phyloP scores from a whole-genome alignment of 2,329 filamentous ascomycete genomes.

The Fusarium setosum region DNA sequence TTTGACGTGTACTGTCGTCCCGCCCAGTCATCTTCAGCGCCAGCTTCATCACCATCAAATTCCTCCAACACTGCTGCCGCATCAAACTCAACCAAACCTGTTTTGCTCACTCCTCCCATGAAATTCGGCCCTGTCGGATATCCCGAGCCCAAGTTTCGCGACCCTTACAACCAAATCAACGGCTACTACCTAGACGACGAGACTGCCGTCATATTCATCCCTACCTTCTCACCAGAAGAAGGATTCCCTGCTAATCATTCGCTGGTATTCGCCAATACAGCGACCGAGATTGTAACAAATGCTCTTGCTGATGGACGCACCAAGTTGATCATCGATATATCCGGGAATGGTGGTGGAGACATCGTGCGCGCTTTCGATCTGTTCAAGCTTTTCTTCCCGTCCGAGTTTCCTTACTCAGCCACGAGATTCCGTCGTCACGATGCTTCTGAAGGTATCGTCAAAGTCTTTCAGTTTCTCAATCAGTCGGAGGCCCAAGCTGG shows the following conservation, averaged over 20 bases:
- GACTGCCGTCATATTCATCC: background rate
- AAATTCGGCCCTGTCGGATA: background rate
- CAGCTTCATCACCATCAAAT: background rate
- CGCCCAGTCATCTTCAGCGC: too few relatives aligned
- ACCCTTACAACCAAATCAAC: conserved; percentile 1
- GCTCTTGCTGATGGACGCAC: conserved; percentile 7
- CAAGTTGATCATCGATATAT: conserved; percentile 73
- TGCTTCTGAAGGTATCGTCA: background rate
- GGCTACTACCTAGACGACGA: conserved; percentile 1
- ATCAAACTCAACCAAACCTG: background rate
- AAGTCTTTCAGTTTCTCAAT: background rate
- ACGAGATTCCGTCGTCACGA: background rate
- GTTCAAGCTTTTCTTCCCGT: conserved; percentile 56
- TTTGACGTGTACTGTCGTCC: background rate
- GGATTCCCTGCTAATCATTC: background rate
- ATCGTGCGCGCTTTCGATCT: conserved; percentile 58
- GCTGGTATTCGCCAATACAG: background rate
- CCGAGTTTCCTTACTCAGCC: background rate
- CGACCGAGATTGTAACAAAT: background rate
- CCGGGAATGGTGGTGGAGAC: conserved; percentile 69
- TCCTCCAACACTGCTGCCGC: background rate
- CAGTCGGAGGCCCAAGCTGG: background rate
- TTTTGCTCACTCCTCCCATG: background rate
- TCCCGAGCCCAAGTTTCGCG: background rate
- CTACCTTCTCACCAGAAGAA: background rate